Evolutionary conservation across 208 protist species (phyloP), one percentile per base, ranked within the genome.

Genomic region (Strigomonas galati): DNA sequence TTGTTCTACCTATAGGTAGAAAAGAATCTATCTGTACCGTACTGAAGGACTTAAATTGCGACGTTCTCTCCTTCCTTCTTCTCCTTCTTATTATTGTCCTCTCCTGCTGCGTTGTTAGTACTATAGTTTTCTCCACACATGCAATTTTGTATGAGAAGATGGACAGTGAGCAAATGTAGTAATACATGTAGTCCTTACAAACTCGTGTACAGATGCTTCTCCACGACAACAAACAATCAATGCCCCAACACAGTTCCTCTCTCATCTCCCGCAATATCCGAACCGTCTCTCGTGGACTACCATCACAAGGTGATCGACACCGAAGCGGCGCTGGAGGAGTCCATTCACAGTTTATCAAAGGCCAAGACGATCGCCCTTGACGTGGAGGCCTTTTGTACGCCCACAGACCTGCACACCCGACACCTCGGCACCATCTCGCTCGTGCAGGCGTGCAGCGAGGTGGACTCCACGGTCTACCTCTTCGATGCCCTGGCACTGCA

Each of bases 361-460:
- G 76, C 81, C 35, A 64, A 53, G 9, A 79, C 73, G 4, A 72
- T 97, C 53, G 87, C 89, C 6, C 65, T 97, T 10, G 91, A 97
- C 43, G 67, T 97, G 10, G 91, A 97, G 69, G 91, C 91, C 0
- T 87, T 94, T 43, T 94, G 89, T 69, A 92, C 79, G 2, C 70
- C 69, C 7, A 62, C 15, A 9, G 67, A 78, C 0, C 65, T 71
- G 17, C 64, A 76, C 24, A 69, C 71, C 0, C 76, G 72, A 43
- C 91, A 96, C 57, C 78, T 97, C 10, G 91, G 91, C 1, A 59
- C 68, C 28, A 72, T 97, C 10, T 97, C 91, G 0, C 80, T 97
- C 27, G 71, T 97, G 3, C 91, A 97, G 61, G 73, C 83, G 0
- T 93, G 87, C 71, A 73, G 74, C 31, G 81, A 87, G 46, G 76